phyloP scores from a whole-genome alignment of 192 early-diverging fungal genomes.

The Coemansia sp. region DNA sequence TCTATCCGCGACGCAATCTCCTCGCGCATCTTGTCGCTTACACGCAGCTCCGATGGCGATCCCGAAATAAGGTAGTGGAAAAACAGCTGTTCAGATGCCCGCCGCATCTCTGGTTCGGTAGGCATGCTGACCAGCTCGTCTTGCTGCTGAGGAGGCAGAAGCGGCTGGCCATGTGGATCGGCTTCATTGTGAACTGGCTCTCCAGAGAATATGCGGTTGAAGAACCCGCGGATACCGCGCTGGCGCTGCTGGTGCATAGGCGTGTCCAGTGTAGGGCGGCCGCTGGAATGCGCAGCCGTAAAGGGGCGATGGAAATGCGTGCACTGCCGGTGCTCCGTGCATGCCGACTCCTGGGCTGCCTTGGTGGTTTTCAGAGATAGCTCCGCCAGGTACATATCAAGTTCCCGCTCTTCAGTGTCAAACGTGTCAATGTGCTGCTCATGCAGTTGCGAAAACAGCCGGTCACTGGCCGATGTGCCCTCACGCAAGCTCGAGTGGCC shows the following conservation, averaged over 20 bases:
- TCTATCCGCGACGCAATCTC: constrained; percentile 39
- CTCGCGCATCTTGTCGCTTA: constrained; percentile 39
- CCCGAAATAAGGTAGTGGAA: constrained; percentile 40
- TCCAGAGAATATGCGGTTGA: constrained; percentile 42
- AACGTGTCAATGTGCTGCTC: constrained; percentile 18
- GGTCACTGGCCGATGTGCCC: neutral
- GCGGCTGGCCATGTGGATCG: constrained; percentile 15
- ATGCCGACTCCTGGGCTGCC: constrained; percentile 22
- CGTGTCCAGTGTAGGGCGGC: constrained; percentile 29
- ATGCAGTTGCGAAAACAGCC: constrained; percentile 7
- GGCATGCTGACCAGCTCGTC: constrained; percentile 14
- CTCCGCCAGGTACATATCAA: constrained; percentile 26
- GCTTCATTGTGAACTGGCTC: constrained; percentile 8
- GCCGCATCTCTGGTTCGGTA: constrained; percentile 36
- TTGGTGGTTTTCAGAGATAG: constrained; percentile 32
- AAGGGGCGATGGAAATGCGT: constrained; percentile 32
- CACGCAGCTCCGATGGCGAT: constrained; percentile 33
- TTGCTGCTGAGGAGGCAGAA: constrained; percentile 17
- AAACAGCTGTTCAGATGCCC: constrained; percentile 41
- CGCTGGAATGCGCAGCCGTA: constrained; percentile 16
- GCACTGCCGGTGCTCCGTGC: constrained; percentile 34
- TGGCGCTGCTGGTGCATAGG: constrained; percentile 8
- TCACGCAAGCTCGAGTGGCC: constrained; percentile 9
- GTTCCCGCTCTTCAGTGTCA: constrained; percentile 42
- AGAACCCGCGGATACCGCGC: constrained; percentile 34